phyloP scores from a whole-genome alignment of 2,329 filamentous ascomycete species.

The Aspergillus felis region DNA sequence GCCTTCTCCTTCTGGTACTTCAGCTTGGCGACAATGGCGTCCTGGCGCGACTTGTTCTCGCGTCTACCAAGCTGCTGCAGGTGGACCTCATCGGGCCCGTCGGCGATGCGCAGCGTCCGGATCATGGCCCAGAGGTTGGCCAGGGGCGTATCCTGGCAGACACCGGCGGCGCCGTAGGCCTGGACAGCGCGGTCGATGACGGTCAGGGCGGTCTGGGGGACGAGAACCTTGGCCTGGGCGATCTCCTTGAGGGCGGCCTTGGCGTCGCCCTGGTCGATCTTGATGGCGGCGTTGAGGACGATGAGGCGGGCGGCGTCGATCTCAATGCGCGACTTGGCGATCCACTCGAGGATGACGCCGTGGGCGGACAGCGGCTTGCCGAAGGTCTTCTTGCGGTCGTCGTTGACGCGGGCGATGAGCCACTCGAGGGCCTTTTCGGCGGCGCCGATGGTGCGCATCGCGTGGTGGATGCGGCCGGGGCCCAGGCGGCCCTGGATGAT shows the following conservation, averaged over 20 bases:
- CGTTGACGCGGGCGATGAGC: conserved; percentile 92
- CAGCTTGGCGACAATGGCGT: conserved; percentile 40
- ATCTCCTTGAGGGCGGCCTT: conserved; percentile 92
- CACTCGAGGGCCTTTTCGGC: conserved; percentile 89
- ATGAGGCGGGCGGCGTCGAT: conserved; percentile 87
- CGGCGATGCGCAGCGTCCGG: conserved; percentile 78
- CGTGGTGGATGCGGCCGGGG: conserved; percentile 94
- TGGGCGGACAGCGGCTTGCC: conserved; percentile 83
- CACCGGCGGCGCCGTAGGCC: conserved; percentile 83
- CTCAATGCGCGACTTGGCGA: conserved; percentile 86
- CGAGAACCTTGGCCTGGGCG: conserved; percentile 88
- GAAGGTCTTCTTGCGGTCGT: conserved; percentile 85
- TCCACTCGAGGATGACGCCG: conserved; percentile 92
- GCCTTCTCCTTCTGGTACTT: conserved; percentile 40
- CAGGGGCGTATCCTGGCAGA: conserved; percentile 90
- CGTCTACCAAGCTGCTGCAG: conserved; percentile 55
- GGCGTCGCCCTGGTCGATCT: conserved; percentile 84
- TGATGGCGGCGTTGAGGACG: conserved; percentile 90
- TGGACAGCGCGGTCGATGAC: conserved; percentile 95
- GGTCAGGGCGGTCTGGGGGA: conserved; percentile 73
- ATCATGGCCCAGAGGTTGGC: conserved; percentile 78
- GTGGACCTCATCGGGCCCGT: conserved; percentile 96
- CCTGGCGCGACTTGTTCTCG: conserved; percentile 50
- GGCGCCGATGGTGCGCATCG: conserved; percentile 90
- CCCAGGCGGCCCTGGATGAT: conserved; percentile 97